Percentiles rank a stretch among this genome's conserved stretches.
phyloP scores from a whole-genome alignment of 768 basidiomycete genomes.

The Mycena alexandri region DNA sequence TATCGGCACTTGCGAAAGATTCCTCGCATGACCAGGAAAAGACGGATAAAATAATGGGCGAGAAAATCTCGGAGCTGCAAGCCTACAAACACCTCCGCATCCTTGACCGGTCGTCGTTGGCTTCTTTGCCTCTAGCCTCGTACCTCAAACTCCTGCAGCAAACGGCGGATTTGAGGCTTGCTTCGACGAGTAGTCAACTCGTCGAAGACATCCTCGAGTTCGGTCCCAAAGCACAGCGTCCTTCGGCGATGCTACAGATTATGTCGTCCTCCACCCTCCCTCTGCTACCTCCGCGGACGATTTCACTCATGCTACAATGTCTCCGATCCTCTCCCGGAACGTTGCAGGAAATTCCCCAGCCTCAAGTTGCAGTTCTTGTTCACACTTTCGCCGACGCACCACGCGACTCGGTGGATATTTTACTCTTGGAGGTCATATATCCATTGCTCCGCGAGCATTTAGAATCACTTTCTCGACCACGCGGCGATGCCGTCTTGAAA shows the following conservation, averaged over 20 bases:
- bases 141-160: constrained; percentile 25
- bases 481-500: constrained; percentile 46
- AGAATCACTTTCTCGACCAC: constrained; percentile 41
- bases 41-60: constrained; percentile 27
- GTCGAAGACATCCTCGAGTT: constrained; percentile 43
- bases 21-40: constrained; percentile 1
- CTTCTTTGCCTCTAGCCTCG: constrained; percentile 20
- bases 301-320: constrained; percentile 38
- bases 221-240: constrained; percentile 13
- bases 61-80: constrained; percentile 11
- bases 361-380: constrained; percentile 29
- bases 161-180: constrained; percentile 35
- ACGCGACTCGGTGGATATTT: constrained; percentile 36
- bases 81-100: constrained; percentile 32
- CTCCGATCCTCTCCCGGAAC: constrained; percentile 28
- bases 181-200: constrained; percentile 37
- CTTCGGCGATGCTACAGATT: constrained; percentile 24
- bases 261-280: constrained; percentile 32
- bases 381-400: constrained; percentile 38
- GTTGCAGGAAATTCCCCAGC: constrained; percentile 23
- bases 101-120: constrained; percentile 26
- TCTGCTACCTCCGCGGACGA: constrained; percentile 23
- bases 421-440: constrained; percentile 45
- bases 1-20: constrained; percentile 5
- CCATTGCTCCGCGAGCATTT: constrained; percentile 49